A percentile compares a stretch with the other conserved stretches of the same genome.
Evolutionary conservation across 495 filamentous ascomycete species (phyloP).

Genomic region (Xylaria scruposa): DNA sequence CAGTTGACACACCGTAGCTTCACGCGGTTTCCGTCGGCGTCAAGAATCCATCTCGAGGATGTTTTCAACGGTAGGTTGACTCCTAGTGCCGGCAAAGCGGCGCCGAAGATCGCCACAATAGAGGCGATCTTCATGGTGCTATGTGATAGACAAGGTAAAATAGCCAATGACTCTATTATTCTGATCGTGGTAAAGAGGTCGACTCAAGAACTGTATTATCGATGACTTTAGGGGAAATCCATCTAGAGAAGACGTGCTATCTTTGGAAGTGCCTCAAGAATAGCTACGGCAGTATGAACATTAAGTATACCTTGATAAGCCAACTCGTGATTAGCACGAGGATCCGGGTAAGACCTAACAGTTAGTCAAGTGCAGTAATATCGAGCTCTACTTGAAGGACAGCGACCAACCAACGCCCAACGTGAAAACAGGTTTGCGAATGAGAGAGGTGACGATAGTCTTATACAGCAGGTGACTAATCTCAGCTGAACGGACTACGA

Average conservation of each 20-base stretch:
- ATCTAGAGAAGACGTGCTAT: not conserved
- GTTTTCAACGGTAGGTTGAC: slow-evolving; percentile 50
- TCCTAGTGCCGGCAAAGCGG: slow-evolving; percentile 37
- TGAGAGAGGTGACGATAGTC: slow-evolving; percentile 6
- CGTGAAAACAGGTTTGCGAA: not conserved
- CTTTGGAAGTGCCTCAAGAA: not conserved
- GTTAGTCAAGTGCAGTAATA: slow-evolving; percentile 15
- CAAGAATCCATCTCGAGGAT: slow-evolving; percentile 58
- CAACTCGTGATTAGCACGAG: slow-evolving; percentile 1
- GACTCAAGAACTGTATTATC: not conserved
- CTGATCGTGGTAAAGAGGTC: not conserved
- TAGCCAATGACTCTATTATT: not conserved
- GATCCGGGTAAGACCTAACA: not conserved
- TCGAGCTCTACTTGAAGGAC: not conserved
- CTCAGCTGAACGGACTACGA: slow-evolving; percentile 24
- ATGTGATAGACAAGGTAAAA: not conserved
- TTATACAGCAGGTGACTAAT: slow-evolving; percentile 23
- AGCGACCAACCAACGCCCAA: slow-evolving; percentile 9
- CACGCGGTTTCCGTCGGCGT: slow-evolving; percentile 51
- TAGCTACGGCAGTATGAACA: not conserved
- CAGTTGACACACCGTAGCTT: slow-evolving; percentile 62
- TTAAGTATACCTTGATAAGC: not conserved
- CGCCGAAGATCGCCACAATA: slow-evolving; percentile 30
- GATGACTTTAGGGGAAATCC: not conserved
- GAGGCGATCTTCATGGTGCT: slow-evolving; percentile 36